Evolutionary conservation across 2,329 filamentous ascomycete genomes (phyloP).

Genomic region (Diaporthe citri): DNA sequence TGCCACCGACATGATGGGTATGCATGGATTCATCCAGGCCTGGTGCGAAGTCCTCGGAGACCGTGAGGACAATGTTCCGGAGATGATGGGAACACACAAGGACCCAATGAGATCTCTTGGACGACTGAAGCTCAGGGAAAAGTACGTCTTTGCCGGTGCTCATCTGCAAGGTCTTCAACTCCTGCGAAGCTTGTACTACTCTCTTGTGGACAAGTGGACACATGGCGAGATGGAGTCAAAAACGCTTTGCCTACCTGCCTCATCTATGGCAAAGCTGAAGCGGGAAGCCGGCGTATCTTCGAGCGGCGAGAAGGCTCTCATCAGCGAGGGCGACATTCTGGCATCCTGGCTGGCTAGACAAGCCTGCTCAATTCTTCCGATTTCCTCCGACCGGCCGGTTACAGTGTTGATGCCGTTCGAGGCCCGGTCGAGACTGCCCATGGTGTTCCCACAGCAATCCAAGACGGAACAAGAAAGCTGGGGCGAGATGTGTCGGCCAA

Average conservation of each 20-base stretch:
- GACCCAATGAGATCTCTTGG: constrained; percentile 10
- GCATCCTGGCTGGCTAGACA: constrained; percentile 6
- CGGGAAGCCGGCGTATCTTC: background rate
- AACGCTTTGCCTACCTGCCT: background rate
- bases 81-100: constrained; percentile 2
- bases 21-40: constrained; percentile 14
- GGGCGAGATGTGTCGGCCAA: constrained; percentile 3
- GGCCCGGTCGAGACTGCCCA: constrained; percentile 2
- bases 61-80: constrained; percentile 8
- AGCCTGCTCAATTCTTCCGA: constrained; percentile 10
- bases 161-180: constrained; percentile 12
- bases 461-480: constrained; percentile 2
- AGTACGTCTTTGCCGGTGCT: constrained; percentile 9
- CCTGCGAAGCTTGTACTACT: background rate
- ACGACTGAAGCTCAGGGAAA: background rate
- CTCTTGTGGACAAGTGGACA: constrained; percentile 3
- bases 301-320: background rate
- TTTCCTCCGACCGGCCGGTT: constrained; percentile 3
- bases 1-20: constrained; percentile 14
- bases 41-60: constrained; percentile 7
- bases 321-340: constrained; percentile 1
- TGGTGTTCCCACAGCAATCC: constrained; percentile 1
- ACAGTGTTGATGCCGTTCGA: constrained; percentile 8
- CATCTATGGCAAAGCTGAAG: constrained; percentile 10
- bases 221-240: constrained; percentile 18